These are phyloP conservation scores for Cryptococcus wingfieldii DNA, from an alignment of 1,284 basidiomycete genomes.

Conservation along the genomic window DNA sequence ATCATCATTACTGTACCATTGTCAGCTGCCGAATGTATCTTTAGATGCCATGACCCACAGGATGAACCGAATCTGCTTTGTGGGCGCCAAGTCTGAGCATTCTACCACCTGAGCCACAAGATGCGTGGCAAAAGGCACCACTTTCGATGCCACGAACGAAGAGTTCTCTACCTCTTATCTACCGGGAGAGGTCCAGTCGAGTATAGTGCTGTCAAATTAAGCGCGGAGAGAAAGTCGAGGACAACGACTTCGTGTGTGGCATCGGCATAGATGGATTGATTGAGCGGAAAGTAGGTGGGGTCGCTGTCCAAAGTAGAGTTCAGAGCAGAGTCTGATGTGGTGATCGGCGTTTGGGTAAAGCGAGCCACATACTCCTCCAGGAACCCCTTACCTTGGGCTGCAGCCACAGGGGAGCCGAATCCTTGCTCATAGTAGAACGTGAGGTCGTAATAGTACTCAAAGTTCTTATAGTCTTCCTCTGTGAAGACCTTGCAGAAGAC, in stretches of 20 bases:
- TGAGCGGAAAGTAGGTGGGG: conserved; percentile 69
- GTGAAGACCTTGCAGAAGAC: conserved; percentile 87
- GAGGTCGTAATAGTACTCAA: conserved; percentile 67
- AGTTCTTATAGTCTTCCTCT: conserved; percentile 77
- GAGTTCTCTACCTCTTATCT: conserved; percentile 10
- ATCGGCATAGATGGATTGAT: conserved; percentile 66
- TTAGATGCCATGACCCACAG: conserved; percentile 15
- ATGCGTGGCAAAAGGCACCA: conserved; percentile 68
- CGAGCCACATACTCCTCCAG: conserved; percentile 74
- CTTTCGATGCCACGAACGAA: conserved; percentile 60
- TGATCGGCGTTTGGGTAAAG: conserved; percentile 68
- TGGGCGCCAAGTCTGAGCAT: conserved; percentile 28
- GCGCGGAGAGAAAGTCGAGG: conserved; percentile 66
- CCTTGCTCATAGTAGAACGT: conserved; percentile 67
- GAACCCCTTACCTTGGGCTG: conserved; percentile 78
- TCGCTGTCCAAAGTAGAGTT: conserved; percentile 72
- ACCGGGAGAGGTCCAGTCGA: conserved; percentile 22
- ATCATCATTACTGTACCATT: conserved; percentile 68
- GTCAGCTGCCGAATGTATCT: too few relatives aligned
- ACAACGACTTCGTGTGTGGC: conserved; percentile 60
- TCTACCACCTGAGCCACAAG: conserved; percentile 42
- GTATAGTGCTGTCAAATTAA: conserved; percentile 59
- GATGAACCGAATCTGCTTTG: conserved; percentile 47
- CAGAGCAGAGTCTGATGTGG: conserved; percentile 65
- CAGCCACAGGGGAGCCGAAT: conserved; percentile 70